Conservation (phyloP, 108 stramenopile species). For the Cyclotella baltica region DNA sequence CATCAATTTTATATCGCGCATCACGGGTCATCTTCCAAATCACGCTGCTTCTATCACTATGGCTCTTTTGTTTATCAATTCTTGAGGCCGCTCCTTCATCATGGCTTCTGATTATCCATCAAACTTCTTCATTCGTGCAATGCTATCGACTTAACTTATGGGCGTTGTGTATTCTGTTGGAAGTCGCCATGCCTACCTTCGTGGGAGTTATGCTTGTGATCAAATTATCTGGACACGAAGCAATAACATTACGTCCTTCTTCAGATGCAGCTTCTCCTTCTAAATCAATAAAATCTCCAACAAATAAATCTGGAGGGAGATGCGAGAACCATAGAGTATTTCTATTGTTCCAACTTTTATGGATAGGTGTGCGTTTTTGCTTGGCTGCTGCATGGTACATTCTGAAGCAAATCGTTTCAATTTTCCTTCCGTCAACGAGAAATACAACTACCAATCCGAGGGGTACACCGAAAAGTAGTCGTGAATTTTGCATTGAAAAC, state of each 20-base stretch:
- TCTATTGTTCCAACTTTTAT: slow-evolving; percentile 4
- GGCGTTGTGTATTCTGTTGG: slow-evolving; percentile 22
- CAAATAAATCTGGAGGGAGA: neutral
- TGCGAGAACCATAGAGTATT: neutral
- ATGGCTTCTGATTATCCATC: slow-evolving; percentile 43
- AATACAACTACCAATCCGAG: neutral
- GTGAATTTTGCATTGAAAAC: neutral
- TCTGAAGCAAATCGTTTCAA: neutral
- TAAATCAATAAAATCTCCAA: neutral
- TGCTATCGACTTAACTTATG: slow-evolving; percentile 42
- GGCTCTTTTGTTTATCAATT: slow-evolving; percentile 58
- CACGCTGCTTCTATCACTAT: slow-evolving; percentile 55
- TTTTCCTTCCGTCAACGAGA: slow-evolving; percentile 14
- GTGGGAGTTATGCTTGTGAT: neutral
- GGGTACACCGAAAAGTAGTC: neutral
- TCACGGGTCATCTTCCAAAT: slow-evolving; percentile 26
- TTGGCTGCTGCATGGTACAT: slow-evolving; percentile 23
- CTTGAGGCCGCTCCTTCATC: slow-evolving; percentile 61
- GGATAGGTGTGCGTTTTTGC: slow-evolving; percentile 20
- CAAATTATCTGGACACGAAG: neutral
- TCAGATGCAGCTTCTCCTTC: neutral
- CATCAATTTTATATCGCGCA: slow-evolving; percentile 8
- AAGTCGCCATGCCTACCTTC: slow-evolving; percentile 22
- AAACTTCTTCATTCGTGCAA: slow-evolving; percentile 13
- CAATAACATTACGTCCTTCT: slow-evolving; percentile 5